Evolutionary conservation across 257 asterid species (phyloP), one percentile per base, ranked within the genome.

Genomic region (Salvia rosmarinus): DNA sequence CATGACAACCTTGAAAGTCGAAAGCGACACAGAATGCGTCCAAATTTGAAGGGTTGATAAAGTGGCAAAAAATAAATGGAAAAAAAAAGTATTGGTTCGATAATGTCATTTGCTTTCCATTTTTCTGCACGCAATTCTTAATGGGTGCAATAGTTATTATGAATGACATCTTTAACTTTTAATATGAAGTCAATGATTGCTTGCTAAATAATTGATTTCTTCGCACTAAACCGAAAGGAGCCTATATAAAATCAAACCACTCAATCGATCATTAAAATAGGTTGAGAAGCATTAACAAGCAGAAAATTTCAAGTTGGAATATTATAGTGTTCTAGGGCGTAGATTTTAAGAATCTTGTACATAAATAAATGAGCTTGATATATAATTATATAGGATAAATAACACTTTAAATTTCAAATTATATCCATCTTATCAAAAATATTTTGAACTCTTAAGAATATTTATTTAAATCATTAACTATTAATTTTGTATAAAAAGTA

Each of bases 1-100:
- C 64, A 32, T 75, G 80, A 74, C 83, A 64, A 64, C 76, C 70
- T 74, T 69, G 77, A 79, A 73, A 79, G 77, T 55, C 4, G 58
- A 70, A 63, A 69, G 64, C 57, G 39, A 14, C 50, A 16, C 14
- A 9, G 50, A 46, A 68, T 62, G 42, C 47, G 44, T 78, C 75
- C 78, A 72, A 67, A 60, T 30, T 52, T 43, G 23, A 43, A 54
- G 72, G 9, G 35, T 62, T n/a, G 9, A 13, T 47, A 23, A 77
- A 65, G 62, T 44, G 28, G 68, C 61, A 19, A 71, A 61, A 62
- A 61, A 17, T 0, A 46, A 44, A 59, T 13, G 5, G 3, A 9
- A 9, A 8, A 20, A 50, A 35, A 34, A n/a, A 14, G 4, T 25
- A 17, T 11, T 20, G 61, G 16, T 71, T 56, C 55, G 63, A 54